Base-by-base conservation (phyloP, 2,329 filamentous ascomycete genomes). In the Alternaria atra region DNA sequence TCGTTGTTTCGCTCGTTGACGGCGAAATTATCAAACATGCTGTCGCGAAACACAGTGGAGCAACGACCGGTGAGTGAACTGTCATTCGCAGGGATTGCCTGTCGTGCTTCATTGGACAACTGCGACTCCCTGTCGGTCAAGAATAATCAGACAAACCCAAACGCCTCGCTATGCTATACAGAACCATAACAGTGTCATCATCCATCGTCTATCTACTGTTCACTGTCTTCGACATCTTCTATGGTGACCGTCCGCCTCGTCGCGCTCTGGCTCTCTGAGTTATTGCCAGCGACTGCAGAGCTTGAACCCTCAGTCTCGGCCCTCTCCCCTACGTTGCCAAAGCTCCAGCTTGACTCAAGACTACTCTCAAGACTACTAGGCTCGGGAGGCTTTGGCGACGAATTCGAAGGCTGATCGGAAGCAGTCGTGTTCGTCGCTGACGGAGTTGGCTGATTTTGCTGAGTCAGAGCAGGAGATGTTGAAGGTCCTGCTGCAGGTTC, bases 151-250 rank as follows among this genome's bases (percentile, higher is more conserved):
- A 46, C 43, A 62, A 50, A 56, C 62, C 66, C 58, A 73, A 73
- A 77, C 76, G 70, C 76, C 76, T 69, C 76, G 75, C 76, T 78
- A 77, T 78, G 75, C 73, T 72, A 67, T 70, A 64, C 61, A 67
- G 37, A 59, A 29, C 44, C 58, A 17, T 34, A 52, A 20, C 35
- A 58, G 23, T 58, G 44, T 47, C 46, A 55, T 46, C 29, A 25
- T 48, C 62, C 25, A 55, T 61, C 35, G 42, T 58, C 40, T 40
- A 47, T 44, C 61, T 63, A 72, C 55, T 70, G 55, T 34, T 65
- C 73, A 29, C 66, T 66, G 35, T 77, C 74, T 35, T 76, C 73
- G 13, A 61, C 68, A 54, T 79, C 75, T 52, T 78, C 76, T 27
- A 77, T 70, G 6, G 70, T 76, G 17, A 67, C 75, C 40, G 71